Evolutionary conservation across 2,329 filamentous ascomycete species (phyloP), one percentile per base, ranked within the genome.

Genomic region (Nannizziopsis arthrosporioides): DNA sequence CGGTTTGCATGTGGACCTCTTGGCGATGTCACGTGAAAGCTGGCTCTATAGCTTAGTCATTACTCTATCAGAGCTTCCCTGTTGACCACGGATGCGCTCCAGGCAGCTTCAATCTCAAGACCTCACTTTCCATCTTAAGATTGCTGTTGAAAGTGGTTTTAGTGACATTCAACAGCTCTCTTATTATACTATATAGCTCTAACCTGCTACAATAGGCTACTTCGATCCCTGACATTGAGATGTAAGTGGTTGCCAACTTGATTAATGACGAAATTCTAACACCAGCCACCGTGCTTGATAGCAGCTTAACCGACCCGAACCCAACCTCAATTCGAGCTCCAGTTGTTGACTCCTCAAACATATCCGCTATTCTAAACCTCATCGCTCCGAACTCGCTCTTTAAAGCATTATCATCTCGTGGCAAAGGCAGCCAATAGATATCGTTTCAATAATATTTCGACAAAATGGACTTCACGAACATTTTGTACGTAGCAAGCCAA

Each of bases 401-500:
- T n/a, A n/a, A n/a, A n/a, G n/a, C n/a, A n/a, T n/a, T n/a, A n/a
- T n/a, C n/a, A n/a, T n/a, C n/a, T 27, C 7, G 22, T 27, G 22
- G 22, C 19, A 17, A 18, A 1, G 30, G 6, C 43, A 5, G 11
- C 9, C 22, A 30, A 31, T 2, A n/a, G 10, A 3, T 11, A 37
- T n/a, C 18, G 17, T 38, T 30, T 34, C 9, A 12, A 40, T 6
- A 32, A 27, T 19, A 32, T 46, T 22, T 14, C 17, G 22, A 6
- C 8, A 53, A 40, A 14, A 53, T 53, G 51, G 51, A 53, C 37
- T 43, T 42, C 38, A 46, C 51, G n/a, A 53, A 53, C 44, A 51
- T 53, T 18, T 53, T 53, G 51, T 53, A 51, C 18, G 51, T 53
- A 12, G 2, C 22, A 7, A 27, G 3, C 22, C 22, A 27, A 27